Evolutionary conservation across 1,284 basidiomycete genomes (phyloP), one percentile per base, ranked within the genome.

Genomic region (Polyporus tsugae): DNA sequence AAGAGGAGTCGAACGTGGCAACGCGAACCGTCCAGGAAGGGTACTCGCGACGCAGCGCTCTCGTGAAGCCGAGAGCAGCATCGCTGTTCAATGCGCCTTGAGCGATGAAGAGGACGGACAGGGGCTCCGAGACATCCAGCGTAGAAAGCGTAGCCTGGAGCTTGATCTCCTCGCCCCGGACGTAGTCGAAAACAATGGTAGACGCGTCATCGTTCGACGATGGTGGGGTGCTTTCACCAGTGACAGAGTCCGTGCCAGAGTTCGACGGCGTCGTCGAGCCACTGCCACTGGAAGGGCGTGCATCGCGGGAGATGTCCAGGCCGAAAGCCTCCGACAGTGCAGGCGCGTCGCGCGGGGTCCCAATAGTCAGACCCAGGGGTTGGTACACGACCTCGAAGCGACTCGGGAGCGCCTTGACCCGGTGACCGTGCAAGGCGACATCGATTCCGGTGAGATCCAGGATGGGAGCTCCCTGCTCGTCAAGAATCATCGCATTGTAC

Each of bases 31-130:
- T 68, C 74, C 74, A 75, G 1, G 65, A 35, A 3, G 35, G 67
- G 38, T 63, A 74, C 58, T 75, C 74, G 44, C 66, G 70, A 9
- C 73, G 66, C 9, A 75, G 63, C 0, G 73, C 65, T 38, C 72
- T 52, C 2, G 67, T 71, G 52, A 75, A 72, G 3, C 74, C 74
- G 6, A 67, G 41, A 2, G 67, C 64, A 46, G 73, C 69, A 25
- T 74, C 72, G 13, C 73, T 70, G 55, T 73, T 59, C 19, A 69
- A 44, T 11, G 70, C 73, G 2, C 25, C 61, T 6, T 67, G 41
- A 11, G 72, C 72, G 17, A 65, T 33, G 55, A 75, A 68, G 69
- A 72, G 69, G 13, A 75, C 35, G 5, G 68, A 62, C 7, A 60
- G 58, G 0, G 60, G 29, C 1, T 62, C n/a, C 2, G 69, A 66